Conservation (phyloP, 768 basidiomycete species). For the Nidularia sp. region DNA sequence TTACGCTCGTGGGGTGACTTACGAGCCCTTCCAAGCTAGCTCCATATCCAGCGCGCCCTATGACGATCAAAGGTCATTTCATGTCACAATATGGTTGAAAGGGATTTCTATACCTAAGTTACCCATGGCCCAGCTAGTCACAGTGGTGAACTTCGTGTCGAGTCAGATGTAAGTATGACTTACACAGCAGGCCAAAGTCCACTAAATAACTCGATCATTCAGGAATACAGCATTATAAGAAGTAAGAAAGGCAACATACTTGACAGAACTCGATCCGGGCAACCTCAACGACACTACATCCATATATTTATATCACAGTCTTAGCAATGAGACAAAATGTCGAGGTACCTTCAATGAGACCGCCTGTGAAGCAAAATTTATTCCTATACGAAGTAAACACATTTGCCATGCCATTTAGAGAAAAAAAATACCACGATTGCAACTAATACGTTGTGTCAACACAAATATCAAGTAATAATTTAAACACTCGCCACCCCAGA, state of each 20-base stretch:
- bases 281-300: constrained; percentile 18
- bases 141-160: neutral
- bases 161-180: constrained; percentile 6
- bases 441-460: constrained; percentile 14
- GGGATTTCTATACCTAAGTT: constrained; percentile 37
- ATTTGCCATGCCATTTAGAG: neutral
- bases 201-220: constrained; percentile 9
- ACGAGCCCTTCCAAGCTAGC: constrained; percentile 62
- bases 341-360: constrained; percentile 48
- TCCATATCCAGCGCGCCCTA: constrained; percentile 65
- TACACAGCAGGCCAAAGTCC: constrained; percentile 35
- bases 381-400: constrained; percentile 22
- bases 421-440: constrained; percentile 23
- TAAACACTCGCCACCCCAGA: constrained; percentile 42
- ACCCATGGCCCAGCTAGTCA: constrained; percentile 34
- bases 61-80: constrained; percentile 24
- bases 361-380: constrained; percentile 79
- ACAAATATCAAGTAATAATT: neutral
- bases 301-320: neutral
- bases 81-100: constrained; percentile 15
- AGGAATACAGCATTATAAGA: neutral
- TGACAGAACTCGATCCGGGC: constrained; percentile 20
- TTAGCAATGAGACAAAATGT: constrained; percentile 5
- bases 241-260: constrained; percentile 7
- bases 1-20: constrained; percentile 11